These are phyloP conservation scores for Panellus pusillus DNA, from an alignment of 768 basidiomycete genomes.

Conservation along the genomic window DNA sequence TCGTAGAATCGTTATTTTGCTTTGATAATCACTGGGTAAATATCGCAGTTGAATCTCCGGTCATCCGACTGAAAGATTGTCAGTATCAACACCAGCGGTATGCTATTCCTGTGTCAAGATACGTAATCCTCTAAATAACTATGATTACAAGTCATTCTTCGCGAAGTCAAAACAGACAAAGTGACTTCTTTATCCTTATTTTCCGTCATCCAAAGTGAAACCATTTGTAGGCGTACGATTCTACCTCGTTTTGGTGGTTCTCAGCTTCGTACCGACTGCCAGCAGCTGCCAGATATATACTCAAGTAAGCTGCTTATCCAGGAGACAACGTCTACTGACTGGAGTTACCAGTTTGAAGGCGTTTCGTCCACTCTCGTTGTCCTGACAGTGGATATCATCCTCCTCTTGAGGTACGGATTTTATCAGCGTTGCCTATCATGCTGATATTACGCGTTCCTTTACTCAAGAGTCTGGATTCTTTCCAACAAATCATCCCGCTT, in stretches of 20 bases:
- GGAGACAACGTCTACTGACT: not conserved
- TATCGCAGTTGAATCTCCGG: not conserved
- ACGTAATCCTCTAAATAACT: not conserved
- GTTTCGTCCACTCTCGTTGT: conserved; percentile 9
- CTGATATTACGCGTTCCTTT: not conserved
- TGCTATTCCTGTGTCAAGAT: not conserved
- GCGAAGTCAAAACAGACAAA: conserved; percentile 2
- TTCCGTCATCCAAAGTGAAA: not conserved
- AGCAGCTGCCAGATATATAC: conserved; percentile 9
- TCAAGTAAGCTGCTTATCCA: not conserved
- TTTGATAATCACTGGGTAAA: conserved; percentile 6
- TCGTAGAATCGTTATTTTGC: conserved; percentile 9
- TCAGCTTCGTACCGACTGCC: not conserved
- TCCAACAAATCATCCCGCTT: conserved; percentile 1
- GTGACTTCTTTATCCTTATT: not conserved
- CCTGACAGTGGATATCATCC: conserved; percentile 4
- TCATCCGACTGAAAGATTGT: not conserved
- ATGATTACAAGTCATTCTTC: not conserved
- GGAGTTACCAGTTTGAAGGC: conserved; percentile 1
- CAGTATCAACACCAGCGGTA: conserved; percentile 10
- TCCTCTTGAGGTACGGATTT: not conserved
- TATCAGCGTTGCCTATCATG: not conserved
- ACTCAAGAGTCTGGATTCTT: conserved; percentile 9
- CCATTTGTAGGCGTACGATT: conserved; percentile 1
- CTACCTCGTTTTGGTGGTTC: not conserved